A percentile compares a stretch with the other conserved stretches of the same genome.
Evolutionary conservation across 108 stramenopile species (phyloP).

Genomic region (Conticribra weissflogii): DNA sequence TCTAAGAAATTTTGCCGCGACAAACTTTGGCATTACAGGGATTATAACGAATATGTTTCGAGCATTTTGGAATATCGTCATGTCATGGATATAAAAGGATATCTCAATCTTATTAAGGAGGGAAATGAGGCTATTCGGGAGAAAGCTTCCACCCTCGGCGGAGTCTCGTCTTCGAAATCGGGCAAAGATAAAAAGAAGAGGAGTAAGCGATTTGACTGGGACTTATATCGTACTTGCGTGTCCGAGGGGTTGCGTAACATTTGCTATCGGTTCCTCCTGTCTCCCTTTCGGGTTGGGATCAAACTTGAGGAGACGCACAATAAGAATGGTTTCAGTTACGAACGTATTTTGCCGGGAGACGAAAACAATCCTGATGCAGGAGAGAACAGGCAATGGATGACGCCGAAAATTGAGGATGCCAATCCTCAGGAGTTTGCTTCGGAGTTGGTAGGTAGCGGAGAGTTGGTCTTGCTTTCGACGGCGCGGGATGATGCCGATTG

Average conservation of each 20-base stretch:
- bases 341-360: conserved; percentile 73
- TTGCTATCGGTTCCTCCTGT: conserved; percentile 75
- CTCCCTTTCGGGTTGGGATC: conserved; percentile 81
- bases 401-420: conserved; percentile 58
- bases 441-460: conserved; percentile 83
- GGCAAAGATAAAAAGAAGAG: conserved; percentile 59
- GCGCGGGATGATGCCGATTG: conserved; percentile 50
- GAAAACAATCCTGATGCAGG: conserved; percentile 33
- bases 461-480: conserved; percentile 72
- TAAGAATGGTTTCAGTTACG: conserved; percentile 64
- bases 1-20: conserved; percentile 69
- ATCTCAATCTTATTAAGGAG: conserved; percentile 80
- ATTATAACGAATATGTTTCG: conserved; percentile 61
- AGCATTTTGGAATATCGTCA: conserved; percentile 69
- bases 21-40: conserved; percentile 73
- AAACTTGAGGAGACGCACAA: conserved; percentile 74
- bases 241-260: conserved; percentile 78
- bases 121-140: conserved; percentile 83
- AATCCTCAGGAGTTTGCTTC: conserved; percentile 70
- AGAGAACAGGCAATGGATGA: conserved; percentile 71
- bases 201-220: conserved; percentile 82
- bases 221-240: conserved; percentile 85
- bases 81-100: conserved; percentile 75
- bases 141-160: conserved; percentile 42
- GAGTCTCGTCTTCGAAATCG: conserved; percentile 24